A percentile compares a stretch with the other conserved stretches of the same genome.
Evolutionary conservation across 2,329 filamentous ascomycete genomes (phyloP).

Genomic region (Ascomycota sp.): DNA sequence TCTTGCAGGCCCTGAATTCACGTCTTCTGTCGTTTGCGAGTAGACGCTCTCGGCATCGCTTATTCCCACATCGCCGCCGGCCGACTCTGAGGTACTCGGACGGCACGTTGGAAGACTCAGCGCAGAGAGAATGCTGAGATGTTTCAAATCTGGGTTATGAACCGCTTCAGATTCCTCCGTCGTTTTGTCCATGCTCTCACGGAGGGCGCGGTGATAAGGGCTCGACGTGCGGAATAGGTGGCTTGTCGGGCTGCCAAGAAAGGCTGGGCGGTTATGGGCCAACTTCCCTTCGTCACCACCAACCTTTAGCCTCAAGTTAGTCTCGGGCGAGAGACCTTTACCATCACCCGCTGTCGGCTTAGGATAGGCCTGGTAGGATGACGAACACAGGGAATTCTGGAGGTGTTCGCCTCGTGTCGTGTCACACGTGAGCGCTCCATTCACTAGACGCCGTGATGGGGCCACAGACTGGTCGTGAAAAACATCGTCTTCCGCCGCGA

Average conservation of each 20-base stretch:
- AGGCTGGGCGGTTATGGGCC: slow-evolving; percentile 23
- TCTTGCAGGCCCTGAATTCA: no score
- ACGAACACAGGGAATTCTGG: background rate
- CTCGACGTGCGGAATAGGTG: slow-evolving; percentile 33
- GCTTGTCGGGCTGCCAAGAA: slow-evolving; percentile 29
- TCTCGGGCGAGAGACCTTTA: slow-evolving; percentile 2
- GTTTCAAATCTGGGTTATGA: slow-evolving; percentile 13
- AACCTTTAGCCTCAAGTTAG: slow-evolving; percentile 2
- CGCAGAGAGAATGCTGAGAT: slow-evolving; percentile 19
- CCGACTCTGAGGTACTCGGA: slow-evolving; percentile 18
- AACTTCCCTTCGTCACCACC: slow-evolving; percentile 8
- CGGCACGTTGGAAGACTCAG: slow-evolving; percentile 18
- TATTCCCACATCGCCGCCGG: slow-evolving; percentile 15
- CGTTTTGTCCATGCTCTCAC: slow-evolving; percentile 21
- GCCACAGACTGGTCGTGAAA: no score
- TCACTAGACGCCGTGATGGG: no score
- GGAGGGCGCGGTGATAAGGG: slow-evolving; percentile 32
- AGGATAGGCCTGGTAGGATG: slow-evolving; percentile 3
- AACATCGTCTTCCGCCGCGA: slow-evolving; percentile 13
- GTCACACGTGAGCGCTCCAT: background rate
- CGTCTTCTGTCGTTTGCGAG: slow-evolving; percentile 13
- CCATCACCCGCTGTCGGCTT: slow-evolving; percentile 2
- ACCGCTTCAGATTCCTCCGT: slow-evolving; percentile 8
- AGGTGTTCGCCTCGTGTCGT: background rate
- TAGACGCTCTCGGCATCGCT: slow-evolving; percentile 29